Base-by-base conservation (phyloP, 371 early-diverging fungal species). In the Fennellomyces sp. region DNA sequence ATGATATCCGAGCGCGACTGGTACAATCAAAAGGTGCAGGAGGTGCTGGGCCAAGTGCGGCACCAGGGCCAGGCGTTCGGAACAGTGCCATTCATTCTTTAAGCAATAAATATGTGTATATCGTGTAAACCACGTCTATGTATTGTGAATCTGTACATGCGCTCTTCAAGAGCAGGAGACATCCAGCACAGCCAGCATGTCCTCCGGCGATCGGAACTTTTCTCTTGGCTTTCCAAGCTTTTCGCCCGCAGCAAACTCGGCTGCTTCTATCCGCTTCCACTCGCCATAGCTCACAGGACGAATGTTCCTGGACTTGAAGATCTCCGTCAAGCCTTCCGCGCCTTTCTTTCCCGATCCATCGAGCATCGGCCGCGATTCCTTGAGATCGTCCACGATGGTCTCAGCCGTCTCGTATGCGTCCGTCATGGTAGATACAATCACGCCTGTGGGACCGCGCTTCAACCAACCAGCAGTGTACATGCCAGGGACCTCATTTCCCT, bases 391-490 rank as follows among this genome's bases (percentile, higher is more conserved):
- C n/a, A 85, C 51, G 35, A 95, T 75, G 0, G 84, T 75, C 26
- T 90, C 89, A 2, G 94, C 95, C 0, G 97, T 98, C 61, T 96
- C 92, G 60, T 89, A 90, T 0, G 96, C 95, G 68, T 97, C 94
- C 28, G 86, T 82, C 95, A 97, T 94, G 13, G 98, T 98, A 0
- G 94, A 83, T 0, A 95, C 97, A 64, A 98, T 93, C 19, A 96
- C 96, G 5, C 99, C 99, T 0, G 85, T 85, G 15, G 97, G 95
- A 0, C 99, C 97, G 15, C 91, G 88, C 68, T 97, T 98, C 23
- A 95, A 65, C 99, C 99, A 98, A 0, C 97, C 97, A 2, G 97
- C 72, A 0, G 90, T 91, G 59, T 96, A 97, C 52, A 93, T 61
- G 0, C 91, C 89, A 5, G 84, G 82, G 2, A 85, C 67, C 78